These are phyloP conservation scores for Lachancea fermentati DNA, from an alignment of 805 yeast genomes.

Conservation along the genomic window DNA sequence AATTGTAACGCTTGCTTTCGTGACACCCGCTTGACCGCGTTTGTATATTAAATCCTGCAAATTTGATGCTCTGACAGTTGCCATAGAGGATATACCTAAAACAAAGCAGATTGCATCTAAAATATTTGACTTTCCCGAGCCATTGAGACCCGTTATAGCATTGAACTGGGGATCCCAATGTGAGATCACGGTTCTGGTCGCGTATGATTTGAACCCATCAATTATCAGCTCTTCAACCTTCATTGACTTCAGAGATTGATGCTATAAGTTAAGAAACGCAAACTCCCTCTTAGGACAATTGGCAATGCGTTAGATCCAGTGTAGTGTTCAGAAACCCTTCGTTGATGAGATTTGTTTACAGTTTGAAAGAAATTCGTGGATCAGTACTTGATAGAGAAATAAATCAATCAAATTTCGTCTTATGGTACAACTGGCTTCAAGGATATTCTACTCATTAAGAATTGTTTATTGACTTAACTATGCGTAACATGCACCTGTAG, in stretches of 20 bases:
- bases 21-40: slow-evolving; percentile 97
- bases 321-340: background rate
- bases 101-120: slow-evolving; percentile 97
- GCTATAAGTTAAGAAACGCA: too few species aligned
- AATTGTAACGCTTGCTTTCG: slow-evolving; percentile 93
- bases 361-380: background rate
- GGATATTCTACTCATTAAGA: too few species aligned
- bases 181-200: slow-evolving; percentile 90
- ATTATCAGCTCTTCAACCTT: slow-evolving; percentile 92
- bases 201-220: slow-evolving; percentile 97
- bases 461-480: too few species aligned
- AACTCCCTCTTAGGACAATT: too few species aligned
- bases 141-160: slow-evolving; percentile 96
- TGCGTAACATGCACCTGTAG: too few species aligned
- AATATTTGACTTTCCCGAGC: slow-evolving; percentile 95
- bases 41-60: slow-evolving; percentile 92
- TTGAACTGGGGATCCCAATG: slow-evolving; percentile 96
- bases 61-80: slow-evolving; percentile 91
- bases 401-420: too few species aligned
- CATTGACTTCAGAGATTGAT: slow-evolving; percentile 49
- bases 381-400: too few species aligned
- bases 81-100: slow-evolving; percentile 90
- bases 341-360: background rate
- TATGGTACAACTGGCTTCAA: too few species aligned
- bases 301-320: background rate